Evolutionary conservation across 768 basidiomycete species (phyloP).

Genomic region (Hortiboletus campestris): DNA sequence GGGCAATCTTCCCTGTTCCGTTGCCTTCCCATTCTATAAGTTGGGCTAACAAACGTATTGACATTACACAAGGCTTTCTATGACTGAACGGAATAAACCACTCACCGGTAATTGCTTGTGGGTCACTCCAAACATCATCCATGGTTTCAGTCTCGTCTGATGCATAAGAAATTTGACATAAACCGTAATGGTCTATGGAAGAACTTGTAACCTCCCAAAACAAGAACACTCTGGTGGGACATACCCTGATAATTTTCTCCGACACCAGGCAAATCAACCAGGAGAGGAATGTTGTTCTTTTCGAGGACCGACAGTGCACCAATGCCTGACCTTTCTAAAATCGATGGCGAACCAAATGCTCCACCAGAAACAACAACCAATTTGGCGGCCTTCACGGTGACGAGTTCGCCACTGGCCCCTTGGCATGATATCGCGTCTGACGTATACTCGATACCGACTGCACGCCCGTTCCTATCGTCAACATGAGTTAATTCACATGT

Average conservation of each 20-base stretch:
- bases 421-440: slow-evolving; percentile 27
- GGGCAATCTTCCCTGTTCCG: slow-evolving; percentile 49
- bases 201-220: no score
- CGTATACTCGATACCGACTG: slow-evolving; percentile 38
- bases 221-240: not conserved
- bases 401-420: slow-evolving; percentile 1
- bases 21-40: slow-evolving; percentile 32
- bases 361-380: slow-evolving; percentile 53
- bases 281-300: slow-evolving; percentile 41
- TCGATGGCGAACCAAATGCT: slow-evolving; percentile 54
- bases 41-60: slow-evolving; percentile 20
- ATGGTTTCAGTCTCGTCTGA: no score
- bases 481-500: not conserved
- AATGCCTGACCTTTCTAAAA: slow-evolving; percentile 67
- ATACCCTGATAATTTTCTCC: slow-evolving; percentile 65
- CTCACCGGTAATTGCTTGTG: no score
- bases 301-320: slow-evolving; percentile 51
- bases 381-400: slow-evolving; percentile 27
- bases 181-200: slow-evolving; percentile 1
- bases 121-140: no score
- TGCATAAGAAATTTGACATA: no score
- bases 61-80: not conserved
- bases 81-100: no score
- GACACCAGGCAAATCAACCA: slow-evolving; percentile 73
- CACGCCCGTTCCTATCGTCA: slow-evolving; percentile 29